Conservation (phyloP, 1,139 yeast genomes). For the Arxiozyma heterogenica region DNA sequence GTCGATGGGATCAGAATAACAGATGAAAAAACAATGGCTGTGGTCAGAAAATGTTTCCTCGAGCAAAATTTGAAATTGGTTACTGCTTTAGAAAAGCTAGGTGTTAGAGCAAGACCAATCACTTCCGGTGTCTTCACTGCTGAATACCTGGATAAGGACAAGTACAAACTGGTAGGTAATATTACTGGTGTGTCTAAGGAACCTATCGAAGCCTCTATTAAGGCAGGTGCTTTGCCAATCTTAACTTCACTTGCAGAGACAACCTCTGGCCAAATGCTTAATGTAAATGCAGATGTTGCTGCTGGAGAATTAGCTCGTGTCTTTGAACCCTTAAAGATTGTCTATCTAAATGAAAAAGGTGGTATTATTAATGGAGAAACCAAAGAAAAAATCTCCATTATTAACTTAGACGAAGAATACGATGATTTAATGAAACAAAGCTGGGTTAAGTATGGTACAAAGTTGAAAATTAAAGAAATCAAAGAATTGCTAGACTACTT, state of each 20-base stretch:
- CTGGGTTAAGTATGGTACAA: slow-evolving; percentile 98
- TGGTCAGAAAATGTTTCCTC: slow-evolving; percentile 87
- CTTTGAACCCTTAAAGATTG: slow-evolving; percentile 92
- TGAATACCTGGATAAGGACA: slow-evolving; percentile 79
- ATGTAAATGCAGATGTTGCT: slow-evolving; percentile 97
- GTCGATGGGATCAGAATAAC: slow-evolving; percentile 96
- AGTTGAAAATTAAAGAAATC: slow-evolving; percentile 90
- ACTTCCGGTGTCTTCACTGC: slow-evolving; percentile 97
- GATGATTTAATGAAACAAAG: slow-evolving; percentile 83
- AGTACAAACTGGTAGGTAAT: slow-evolving; percentile 88
- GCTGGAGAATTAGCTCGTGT: slow-evolving; percentile 97
- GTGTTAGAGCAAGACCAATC: slow-evolving; percentile 97
- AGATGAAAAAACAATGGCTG: slow-evolving; percentile 89
- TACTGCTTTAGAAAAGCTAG: slow-evolving; percentile 90
- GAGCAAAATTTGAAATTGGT: slow-evolving; percentile 92
- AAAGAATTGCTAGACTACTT: slow-evolving; percentile 86
- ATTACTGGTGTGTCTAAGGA: slow-evolving; percentile 79
- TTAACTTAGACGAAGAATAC: slow-evolving; percentile 92
- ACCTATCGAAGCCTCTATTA: slow-evolving; percentile 89
- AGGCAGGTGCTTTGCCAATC: slow-evolving; percentile 94
- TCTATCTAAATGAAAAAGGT: slow-evolving; percentile 93
- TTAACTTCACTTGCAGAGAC: slow-evolving; percentile 95
- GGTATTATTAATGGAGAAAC: slow-evolving; percentile 91
- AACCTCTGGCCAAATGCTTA: slow-evolving; percentile 88
- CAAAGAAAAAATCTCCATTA: slow-evolving; percentile 80